Evolutionary conservation across 2,329 filamentous ascomycete genomes (phyloP).

Genomic region (Akanthomyces dipterigenus): DNA sequence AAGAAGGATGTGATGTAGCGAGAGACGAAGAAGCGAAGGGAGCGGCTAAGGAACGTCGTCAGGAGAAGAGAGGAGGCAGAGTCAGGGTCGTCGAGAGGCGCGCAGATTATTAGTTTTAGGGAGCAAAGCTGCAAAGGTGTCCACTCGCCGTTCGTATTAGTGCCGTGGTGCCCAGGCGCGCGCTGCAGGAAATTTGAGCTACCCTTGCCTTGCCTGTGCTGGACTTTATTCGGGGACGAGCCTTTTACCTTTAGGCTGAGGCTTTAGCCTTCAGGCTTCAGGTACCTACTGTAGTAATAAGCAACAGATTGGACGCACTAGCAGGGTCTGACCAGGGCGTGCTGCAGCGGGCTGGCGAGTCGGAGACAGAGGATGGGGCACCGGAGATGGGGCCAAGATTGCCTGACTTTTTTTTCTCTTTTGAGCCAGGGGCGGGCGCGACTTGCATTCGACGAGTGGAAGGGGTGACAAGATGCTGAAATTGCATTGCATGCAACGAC

Average conservation of each 20-base stretch:
- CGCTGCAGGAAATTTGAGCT: conserved; percentile 9
- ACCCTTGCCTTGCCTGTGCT: background rate
- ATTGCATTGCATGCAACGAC: no score
- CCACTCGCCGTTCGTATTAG: conserved; percentile 10
- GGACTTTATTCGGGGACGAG: conserved; percentile 7
- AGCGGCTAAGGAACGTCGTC: conserved; percentile 6
- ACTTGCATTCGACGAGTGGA: background rate
- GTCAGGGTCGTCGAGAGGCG: background rate
- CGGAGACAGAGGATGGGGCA: background rate
- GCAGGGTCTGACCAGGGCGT: background rate
- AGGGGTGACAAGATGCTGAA: background rate
- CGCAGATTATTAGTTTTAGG: conserved; percentile 11
- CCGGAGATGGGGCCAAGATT: conserved; percentile 11
- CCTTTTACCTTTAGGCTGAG: no score
- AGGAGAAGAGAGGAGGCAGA: conserved; percentile 6
- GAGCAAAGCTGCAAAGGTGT: conserved; percentile 11
- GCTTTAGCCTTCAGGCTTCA: no score
- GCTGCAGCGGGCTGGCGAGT: background rate
- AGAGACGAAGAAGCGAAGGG: conserved; percentile 12
- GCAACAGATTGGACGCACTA: background rate
- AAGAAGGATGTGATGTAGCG: conserved; percentile 7
- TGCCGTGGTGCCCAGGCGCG: background rate
- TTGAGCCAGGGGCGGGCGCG: conserved; percentile 8
- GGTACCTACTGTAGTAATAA: no score
- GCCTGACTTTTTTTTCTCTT: conserved; percentile 7